phyloP scores from a whole-genome alignment of 2,329 filamentous ascomycete genomes.

The Diplodia corticola region DNA sequence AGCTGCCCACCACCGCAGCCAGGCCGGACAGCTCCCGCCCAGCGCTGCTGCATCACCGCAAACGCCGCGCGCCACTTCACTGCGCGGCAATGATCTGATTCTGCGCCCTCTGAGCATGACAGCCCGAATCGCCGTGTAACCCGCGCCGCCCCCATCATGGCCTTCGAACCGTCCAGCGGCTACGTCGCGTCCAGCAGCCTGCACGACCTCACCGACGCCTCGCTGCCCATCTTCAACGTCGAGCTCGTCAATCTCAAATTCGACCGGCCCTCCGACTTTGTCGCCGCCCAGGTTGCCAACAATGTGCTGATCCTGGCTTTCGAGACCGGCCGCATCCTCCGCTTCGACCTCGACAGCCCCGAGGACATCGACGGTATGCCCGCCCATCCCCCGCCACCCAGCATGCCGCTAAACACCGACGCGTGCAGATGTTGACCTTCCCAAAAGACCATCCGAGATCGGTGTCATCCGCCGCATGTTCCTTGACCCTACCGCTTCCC shows the following conservation, averaged over 20 bases:
- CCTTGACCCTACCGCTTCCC: conserved; percentile 93
- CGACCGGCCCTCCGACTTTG: conserved; percentile 91
- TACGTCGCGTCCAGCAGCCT: conserved; percentile 68
- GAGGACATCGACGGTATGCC: conserved; percentile 77
- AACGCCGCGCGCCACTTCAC: background rate
- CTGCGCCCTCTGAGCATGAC: background rate
- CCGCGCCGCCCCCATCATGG: conserved; percentile 52
- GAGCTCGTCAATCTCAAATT: conserved; percentile 92
- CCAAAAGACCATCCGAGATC: conserved; percentile 86
- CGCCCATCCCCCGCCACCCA: too few relatives aligned
- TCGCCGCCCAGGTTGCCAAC: conserved; percentile 94
- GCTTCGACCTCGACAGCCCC: conserved; percentile 90
- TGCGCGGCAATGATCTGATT: background rate
- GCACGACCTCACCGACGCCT: conserved; percentile 58
- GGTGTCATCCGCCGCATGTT: conserved; percentile 95
- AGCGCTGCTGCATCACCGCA: background rate
- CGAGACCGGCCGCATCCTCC: conserved; percentile 85
- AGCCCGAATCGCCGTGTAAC: background rate
- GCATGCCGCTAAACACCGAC: background rate
- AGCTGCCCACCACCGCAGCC: background rate
- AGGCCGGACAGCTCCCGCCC: background rate
- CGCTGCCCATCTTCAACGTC: conserved; percentile 90
- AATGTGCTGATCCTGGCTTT: conserved; percentile 93
- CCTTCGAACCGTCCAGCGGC: conserved; percentile 69
- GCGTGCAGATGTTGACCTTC: conserved; percentile 83